Evolutionary conservation across 305 asterid genomes (phyloP).

Genomic region (Coffea humblotiana): DNA sequence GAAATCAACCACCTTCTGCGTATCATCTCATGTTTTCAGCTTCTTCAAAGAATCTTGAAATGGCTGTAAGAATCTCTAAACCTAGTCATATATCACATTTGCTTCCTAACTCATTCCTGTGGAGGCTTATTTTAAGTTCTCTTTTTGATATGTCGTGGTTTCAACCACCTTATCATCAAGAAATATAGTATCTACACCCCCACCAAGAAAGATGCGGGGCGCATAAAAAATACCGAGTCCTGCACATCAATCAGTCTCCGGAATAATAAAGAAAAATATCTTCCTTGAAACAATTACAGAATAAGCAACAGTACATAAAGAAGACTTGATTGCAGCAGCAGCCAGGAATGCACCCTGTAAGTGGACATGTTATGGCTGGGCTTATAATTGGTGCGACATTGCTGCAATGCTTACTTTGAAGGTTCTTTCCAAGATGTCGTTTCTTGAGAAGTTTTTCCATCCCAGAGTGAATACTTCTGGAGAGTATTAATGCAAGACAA

Average conservation of each 20-base stretch:
- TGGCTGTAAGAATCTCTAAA: not conserved
- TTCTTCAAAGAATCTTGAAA: not conserved
- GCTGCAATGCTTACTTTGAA: too few species aligned
- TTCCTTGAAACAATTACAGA: slow-evolving; percentile 1
- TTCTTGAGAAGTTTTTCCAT: too few species aligned
- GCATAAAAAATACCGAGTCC: not conserved
- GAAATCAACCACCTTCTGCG: not conserved
- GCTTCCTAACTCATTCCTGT: not conserved
- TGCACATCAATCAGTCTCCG: not conserved
- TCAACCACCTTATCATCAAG: slow-evolving; percentile 1
- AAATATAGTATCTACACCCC: not conserved
- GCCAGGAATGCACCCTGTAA: not conserved
- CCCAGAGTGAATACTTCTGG: too few species aligned
- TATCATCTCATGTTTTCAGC: not conserved
- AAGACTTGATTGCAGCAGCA: not conserved
- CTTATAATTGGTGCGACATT: not conserved
- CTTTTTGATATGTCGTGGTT: not conserved
- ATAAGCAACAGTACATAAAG: not conserved
- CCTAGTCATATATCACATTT: slow-evolving; percentile 5
- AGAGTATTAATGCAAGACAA: not conserved
- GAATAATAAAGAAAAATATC: slow-evolving; percentile 4
- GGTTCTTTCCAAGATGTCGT: too few species aligned
- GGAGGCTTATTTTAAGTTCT: not conserved
- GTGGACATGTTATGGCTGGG: not conserved
- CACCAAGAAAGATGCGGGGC: slow-evolving; percentile 3